Evolutionary conservation across 805 yeast species (phyloP), one percentile per base, ranked within the genome.

Genomic region (Candida maesae): DNA sequence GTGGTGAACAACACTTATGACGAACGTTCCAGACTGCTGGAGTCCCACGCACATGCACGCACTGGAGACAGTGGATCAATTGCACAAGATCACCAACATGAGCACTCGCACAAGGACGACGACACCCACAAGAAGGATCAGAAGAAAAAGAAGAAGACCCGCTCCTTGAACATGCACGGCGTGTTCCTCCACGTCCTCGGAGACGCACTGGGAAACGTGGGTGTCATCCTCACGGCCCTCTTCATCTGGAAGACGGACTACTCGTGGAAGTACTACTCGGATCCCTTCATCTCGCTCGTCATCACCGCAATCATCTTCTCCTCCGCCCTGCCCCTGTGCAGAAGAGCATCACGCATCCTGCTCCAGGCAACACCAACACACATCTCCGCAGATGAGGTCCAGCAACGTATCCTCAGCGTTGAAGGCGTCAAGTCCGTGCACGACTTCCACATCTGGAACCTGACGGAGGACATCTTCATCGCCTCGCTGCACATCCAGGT

Each of bases 381-480:
- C 30, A 71, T 93, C 40, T 79, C 88, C 52, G 81, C 95, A 15
- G 83, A 84, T 47, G 74, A 73, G 23, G 86, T 93, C 33, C 76
- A 81, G 44, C 67, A 71, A 36, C 86, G 85, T 46, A 82, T 91
- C 33, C 63, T 78, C 27, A 65, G 74, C 14, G 70, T 93, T 15
- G 74, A 78, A 1, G 85, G 90, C 19, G 91, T 91, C 38, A 72
- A 76, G 42, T 84, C 95, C 2, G 81, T 93, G 24, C 99, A 91
- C 62, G 99, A 91, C 64, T 81, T 91, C 71, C 99, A 91, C 63
- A 81, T 91, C 44, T 91, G 99, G 99, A 91, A 89, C 60, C 73
- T 91, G 52, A 86, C 90, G 36, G 99, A 91, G 65, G 83, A 81
- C 46, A 74, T 85, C 41, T 73, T 80, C 50, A 86, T 91, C 58